Evolutionary conservation across 2,329 filamentous ascomycete genomes (phyloP).

Genomic region (Colletotrichum limetticola): DNA sequence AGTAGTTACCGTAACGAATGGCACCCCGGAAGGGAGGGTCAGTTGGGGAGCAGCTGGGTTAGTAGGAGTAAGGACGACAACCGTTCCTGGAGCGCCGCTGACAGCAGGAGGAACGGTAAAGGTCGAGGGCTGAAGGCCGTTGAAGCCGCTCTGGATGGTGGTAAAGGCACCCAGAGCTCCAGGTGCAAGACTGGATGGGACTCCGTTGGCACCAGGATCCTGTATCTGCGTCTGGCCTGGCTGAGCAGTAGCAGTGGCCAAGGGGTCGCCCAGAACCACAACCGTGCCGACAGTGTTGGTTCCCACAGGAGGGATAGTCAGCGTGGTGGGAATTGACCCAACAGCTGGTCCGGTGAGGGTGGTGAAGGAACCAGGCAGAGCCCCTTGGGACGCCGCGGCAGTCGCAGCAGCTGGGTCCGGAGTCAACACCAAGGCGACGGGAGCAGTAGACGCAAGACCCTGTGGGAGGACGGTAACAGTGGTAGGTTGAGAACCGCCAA

Average conservation of each 20-base stretch:
- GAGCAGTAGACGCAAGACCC: not conserved
- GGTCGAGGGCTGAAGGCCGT: constrained; percentile 16
- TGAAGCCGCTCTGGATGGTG: constrained; percentile 25
- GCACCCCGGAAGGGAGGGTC: constrained; percentile 13
- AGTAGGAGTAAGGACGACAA: constrained; percentile 28
- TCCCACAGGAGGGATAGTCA: constrained; percentile 16
- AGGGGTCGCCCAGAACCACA: constrained; percentile 3
- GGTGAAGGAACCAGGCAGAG: constrained; percentile 5
- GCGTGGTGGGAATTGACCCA: constrained; percentile 2
- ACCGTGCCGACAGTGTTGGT: constrained; percentile 1
- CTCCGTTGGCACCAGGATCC: not conserved
- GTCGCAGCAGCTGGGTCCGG: not conserved
- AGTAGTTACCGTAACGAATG: constrained; percentile 10
- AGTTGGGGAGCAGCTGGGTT: constrained; percentile 9
- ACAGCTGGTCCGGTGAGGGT: constrained; percentile 8
- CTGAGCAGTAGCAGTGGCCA: not conserved
- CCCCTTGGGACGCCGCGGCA: not conserved
- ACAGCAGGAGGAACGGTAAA: constrained; percentile 22
- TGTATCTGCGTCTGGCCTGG: constrained; percentile 8
- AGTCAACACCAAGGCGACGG: constrained; percentile 13
- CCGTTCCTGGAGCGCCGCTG: not conserved
- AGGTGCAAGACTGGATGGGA: not conserved
- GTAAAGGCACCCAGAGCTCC: constrained; percentile 1
- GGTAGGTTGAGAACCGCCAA: not conserved
- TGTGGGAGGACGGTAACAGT: constrained; percentile 1